Evolutionary conservation across 371 early-diverging fungal genomes (phyloP), one percentile per base, ranked within the genome.

Genomic region (Syncephalis plumigaleata): DNA sequence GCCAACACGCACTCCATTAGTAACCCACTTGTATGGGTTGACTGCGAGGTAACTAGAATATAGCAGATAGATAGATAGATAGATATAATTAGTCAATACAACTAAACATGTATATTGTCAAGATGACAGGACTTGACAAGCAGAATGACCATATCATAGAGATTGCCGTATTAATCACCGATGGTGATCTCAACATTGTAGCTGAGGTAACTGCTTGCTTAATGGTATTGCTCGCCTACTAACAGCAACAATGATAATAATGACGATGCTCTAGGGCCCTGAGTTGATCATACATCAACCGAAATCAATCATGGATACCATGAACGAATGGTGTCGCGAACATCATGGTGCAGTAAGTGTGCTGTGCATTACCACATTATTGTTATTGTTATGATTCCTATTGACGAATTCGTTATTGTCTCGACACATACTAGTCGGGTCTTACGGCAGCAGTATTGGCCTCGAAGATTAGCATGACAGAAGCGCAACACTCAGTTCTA

Each of bases 281-380:
- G 77, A 86, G 46, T 58, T 91, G 17, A 68, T 91, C 39, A 84
- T 95, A 53, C 76, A 80, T 55, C 85, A 87, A 44, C 68, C 79
- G 15, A 60, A 72, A 39, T 60, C 65, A n/a, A 60, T 87, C 4
- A 71, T 95, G 79, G 84, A 89, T 46, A 59, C 57, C 17, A 95
- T 95, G 95, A 67, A 81, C 53, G 87, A 81, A 24, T 95, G 95
- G 94, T 90, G 92, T 59, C 73, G 58, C 37, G 57, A 77, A 39
- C 89, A 91, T 51, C 95, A 94, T 58, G 84, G 87, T 16, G 58
- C 59, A 16, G 75, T 75, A 65, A 61, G 56, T 60, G 8, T 11
- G 11, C 11, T 31, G 11, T 4, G 4, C 11, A 7, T 7, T 31
- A 31, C 31, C 11, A 31, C 31, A n/a, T n/a, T n/a, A n/a, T n/a